Conservation (phyloP, 257 asterid species). For the Penstemon barbatus region DNA sequence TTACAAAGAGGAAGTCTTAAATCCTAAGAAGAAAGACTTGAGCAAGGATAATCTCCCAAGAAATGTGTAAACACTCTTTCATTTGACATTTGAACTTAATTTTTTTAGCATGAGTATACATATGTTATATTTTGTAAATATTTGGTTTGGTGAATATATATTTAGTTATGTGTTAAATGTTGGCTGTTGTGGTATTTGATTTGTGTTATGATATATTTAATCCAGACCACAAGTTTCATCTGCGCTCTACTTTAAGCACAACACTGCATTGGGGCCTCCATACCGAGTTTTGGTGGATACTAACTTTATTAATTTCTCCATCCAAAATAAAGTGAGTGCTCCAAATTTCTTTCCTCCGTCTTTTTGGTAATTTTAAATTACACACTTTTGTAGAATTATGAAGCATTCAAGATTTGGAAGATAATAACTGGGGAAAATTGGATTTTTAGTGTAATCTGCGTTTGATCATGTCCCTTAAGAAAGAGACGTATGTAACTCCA, state of each 20-base stretch:
- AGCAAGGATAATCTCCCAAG: conserved; percentile 77
- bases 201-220: neutral
- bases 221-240: conserved; percentile 90
- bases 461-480: neutral
- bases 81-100: neutral
- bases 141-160: neutral
- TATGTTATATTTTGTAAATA: neutral
- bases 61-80: conserved; percentile 60
- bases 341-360: neutral
- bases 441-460: neutral
- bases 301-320: conserved; percentile 93
- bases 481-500: neutral
- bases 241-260: conserved; percentile 81
- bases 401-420: conserved; percentile 3
- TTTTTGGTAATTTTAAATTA: neutral
- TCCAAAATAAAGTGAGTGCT: conserved; percentile 81
- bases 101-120: neutral
- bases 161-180: neutral
- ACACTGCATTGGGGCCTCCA: conserved; percentile 94
- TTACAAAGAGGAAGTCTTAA: conserved; percentile 72
- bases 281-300: conserved; percentile 91
- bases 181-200: conserved; percentile 8
- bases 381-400: neutral
- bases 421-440: neutral
- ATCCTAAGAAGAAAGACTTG: conserved; percentile 89